Percentiles rank a stretch among this genome's conserved stretches.
These are phyloP conservation scores for Pichia rugopelliculosa DNA, from an alignment of 805 yeast genomes.

Conservation along the genomic window DNA sequence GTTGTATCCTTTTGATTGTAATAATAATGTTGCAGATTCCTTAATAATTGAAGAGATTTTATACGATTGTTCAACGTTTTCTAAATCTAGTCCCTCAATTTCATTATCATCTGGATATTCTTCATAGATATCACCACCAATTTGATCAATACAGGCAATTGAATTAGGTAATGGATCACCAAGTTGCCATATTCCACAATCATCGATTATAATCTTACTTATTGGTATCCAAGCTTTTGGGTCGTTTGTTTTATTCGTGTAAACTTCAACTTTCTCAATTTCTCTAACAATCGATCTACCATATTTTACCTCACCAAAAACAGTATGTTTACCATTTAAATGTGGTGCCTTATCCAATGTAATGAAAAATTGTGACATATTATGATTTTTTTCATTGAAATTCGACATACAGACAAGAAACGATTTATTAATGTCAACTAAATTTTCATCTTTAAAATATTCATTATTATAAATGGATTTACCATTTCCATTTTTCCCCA, in stretches of 20 bases:
- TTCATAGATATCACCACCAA: conserved; percentile 68
- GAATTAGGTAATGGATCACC: conserved; percentile 47
- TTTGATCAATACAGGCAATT: conserved; percentile 52
- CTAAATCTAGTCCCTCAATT: conserved; percentile 46
- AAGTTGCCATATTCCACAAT: conserved; percentile 59
- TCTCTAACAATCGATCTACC: conserved; percentile 68
- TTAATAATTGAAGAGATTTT: conserved; percentile 51
- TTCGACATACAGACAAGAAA: conserved; percentile 62
- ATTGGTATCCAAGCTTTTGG: conserved; percentile 28
- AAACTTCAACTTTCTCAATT: conserved; percentile 44
- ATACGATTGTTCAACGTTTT: conserved; percentile 37
- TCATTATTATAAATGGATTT: conserved; percentile 10
- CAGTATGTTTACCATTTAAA: conserved; percentile 65
- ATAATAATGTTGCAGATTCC: conserved; percentile 56
- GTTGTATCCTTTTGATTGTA: conserved; percentile 42
- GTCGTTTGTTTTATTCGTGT: conserved; percentile 28
- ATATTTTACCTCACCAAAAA: conserved; percentile 62
- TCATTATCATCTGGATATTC: conserved; percentile 73
- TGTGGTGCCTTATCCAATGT: conserved; percentile 67
- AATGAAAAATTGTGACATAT: conserved; percentile 65
- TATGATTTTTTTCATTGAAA: conserved; percentile 39
- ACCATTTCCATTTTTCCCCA: conserved; percentile 36
- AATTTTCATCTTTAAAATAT: conserved; percentile 52
- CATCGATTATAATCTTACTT: conserved; percentile 40
- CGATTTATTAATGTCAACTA: conserved; percentile 36